Percentiles rank a stretch among this genome's conserved stretches.
Conservation (phyloP, 345 rosid genomes). For the Eucalyptus polybractea region DNA sequence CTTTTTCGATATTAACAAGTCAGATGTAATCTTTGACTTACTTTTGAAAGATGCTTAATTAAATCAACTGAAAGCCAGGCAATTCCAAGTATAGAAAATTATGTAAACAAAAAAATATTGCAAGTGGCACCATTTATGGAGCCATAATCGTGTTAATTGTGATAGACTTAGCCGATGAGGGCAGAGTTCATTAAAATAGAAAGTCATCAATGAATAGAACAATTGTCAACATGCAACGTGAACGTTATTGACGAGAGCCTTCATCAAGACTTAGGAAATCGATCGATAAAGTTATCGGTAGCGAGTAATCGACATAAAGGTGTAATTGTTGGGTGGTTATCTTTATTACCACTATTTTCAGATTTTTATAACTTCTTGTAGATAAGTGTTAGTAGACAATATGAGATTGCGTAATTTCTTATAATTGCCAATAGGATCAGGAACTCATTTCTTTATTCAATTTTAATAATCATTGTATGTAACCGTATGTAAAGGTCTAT, state of each 20-base stretch:
- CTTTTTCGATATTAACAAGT: neutral
- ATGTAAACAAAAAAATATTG: neutral
- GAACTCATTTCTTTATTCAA: neutral
- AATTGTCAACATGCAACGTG: fast-evolving
- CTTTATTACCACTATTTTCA: neutral
- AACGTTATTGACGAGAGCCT: neutral
- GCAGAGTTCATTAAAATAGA: neutral
- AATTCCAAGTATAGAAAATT: neutral
- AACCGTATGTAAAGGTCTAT: neutral
- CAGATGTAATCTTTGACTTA: neutral
- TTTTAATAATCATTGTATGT: neutral
- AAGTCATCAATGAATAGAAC: neutral
- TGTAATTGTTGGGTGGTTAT: neutral
- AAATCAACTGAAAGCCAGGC: neutral
- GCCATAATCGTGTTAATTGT: neutral
- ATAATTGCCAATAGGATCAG: neutral
- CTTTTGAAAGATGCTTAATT: neutral
- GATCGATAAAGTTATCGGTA: neutral
- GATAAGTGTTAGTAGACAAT: neutral
- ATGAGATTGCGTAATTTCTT: neutral
- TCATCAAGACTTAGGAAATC: neutral
- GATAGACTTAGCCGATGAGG: neutral
- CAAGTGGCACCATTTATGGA: neutral
- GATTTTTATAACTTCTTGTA: no score
- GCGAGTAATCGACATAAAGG: neutral